Evolutionary conservation across 441 rosid genomes (phyloP).

Genomic region (Raphanus hybrid): DNA sequence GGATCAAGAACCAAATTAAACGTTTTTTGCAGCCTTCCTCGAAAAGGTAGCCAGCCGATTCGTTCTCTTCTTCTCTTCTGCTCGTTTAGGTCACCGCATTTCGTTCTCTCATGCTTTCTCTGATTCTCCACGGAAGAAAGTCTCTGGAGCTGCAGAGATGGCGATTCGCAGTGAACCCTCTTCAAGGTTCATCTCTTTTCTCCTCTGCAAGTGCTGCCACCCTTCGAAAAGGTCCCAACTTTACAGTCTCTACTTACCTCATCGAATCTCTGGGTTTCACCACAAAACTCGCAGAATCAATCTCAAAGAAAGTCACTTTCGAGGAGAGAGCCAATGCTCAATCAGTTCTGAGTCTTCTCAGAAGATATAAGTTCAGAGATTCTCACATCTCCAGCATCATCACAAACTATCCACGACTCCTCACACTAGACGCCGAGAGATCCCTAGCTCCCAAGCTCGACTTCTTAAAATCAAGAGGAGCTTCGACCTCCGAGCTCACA

Average conservation of each 20-base stretch:
- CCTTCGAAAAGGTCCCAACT: not conserved
- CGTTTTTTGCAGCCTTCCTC: not conserved
- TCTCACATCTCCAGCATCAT: constrained; percentile 39
- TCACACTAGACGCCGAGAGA: constrained; percentile 13
- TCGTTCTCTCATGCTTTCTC: constrained; percentile 9
- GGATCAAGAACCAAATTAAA: not conserved
- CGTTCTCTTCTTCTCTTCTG: not conserved
- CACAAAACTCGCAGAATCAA: constrained; percentile 36
- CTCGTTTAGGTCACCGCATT: not conserved
- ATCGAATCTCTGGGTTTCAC: constrained; percentile 44
- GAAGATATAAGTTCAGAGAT: not conserved
- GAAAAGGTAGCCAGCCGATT: not conserved
- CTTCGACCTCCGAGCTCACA: constrained; percentile 1
- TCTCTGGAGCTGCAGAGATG: not conserved
- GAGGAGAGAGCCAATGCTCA: not conserved
- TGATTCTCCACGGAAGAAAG: constrained; percentile 16
- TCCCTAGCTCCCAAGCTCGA: constrained; percentile 40
- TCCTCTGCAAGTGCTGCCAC: not conserved
- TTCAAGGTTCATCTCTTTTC: not conserved
- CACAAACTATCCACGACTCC: constrained; percentile 27
- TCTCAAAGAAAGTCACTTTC: constrained; percentile 14
- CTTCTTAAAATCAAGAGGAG: constrained; percentile 37
- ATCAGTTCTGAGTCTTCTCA: constrained; percentile 30
- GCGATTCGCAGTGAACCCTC: not conserved
- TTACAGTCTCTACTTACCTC: constrained; percentile 38